Evolutionary conservation across 2,329 filamentous ascomycete genomes (phyloP).

Genomic region (Nemania sp.): DNA sequence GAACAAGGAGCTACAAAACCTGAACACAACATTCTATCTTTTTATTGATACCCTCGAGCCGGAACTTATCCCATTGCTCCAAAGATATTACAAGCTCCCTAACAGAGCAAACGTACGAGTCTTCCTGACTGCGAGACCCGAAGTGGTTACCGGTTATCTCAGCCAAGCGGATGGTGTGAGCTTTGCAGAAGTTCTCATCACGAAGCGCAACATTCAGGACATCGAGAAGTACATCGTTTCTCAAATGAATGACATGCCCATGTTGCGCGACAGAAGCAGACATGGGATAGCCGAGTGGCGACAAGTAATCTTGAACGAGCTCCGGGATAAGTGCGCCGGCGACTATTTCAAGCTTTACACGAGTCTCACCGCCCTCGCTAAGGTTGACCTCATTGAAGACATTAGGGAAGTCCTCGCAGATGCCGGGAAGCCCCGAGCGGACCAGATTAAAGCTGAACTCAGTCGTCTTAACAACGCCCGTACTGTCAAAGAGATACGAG

Average conservation of each 20-base stretch:
- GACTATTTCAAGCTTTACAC: conserved; percentile 41
- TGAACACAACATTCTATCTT: conserved; percentile 41
- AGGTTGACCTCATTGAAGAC: conserved; percentile 43
- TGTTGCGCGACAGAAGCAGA: conserved; percentile 35
- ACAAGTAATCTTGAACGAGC: conserved; percentile 37
- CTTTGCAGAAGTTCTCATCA: conserved; percentile 34
- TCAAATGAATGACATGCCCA: conserved; percentile 41
- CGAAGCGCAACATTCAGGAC: conserved; percentile 36
- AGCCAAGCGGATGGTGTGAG: conserved; percentile 17
- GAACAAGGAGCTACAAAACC: conserved; percentile 39
- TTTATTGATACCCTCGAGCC: conserved; percentile 40
- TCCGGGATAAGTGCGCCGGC: conserved; percentile 37
- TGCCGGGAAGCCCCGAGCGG: conserved; percentile 38
- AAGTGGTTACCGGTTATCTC: conserved; percentile 29
- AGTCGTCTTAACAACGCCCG: conserved; percentile 39
- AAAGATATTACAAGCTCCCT: conserved; percentile 28
- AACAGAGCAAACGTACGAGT: conserved; percentile 35
- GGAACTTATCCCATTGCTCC: conserved; percentile 35
- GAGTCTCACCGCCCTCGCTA: conserved; percentile 41
- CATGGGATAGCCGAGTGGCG: conserved; percentile 40
- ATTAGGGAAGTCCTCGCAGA: conserved; percentile 39
- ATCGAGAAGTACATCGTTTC: conserved; percentile 40
- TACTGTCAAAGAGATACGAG: conserved; percentile 42
- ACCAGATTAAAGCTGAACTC: conserved; percentile 43
- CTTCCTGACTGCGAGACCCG: conserved; percentile 35